These are phyloP conservation scores for Penicillium mononematosum DNA, from an alignment of 495 filamentous ascomycete species.

Conservation along the genomic window DNA sequence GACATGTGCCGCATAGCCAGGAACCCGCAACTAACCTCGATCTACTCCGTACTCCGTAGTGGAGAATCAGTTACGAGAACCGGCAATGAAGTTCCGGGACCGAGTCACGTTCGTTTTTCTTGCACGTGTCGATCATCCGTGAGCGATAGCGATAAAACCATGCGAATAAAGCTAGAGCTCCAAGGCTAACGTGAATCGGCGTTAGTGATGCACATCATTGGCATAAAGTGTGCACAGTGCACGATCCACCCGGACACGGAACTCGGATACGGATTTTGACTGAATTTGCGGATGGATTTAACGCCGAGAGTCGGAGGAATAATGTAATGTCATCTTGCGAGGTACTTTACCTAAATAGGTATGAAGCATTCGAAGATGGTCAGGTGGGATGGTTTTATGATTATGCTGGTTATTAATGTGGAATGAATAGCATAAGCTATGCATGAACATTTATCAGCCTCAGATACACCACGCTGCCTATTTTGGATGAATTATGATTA, in stretches of 20 bases:
- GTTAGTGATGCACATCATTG: too few species aligned
- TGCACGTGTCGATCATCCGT: neutral
- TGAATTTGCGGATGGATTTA: neutral
- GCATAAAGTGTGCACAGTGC: neutral
- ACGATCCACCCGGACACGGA: neutral
- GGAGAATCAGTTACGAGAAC: neutral
- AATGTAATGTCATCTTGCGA: neutral
- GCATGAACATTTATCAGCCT: neutral
- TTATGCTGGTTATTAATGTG: neutral
- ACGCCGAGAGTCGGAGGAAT: neutral
- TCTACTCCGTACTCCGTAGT: neutral
- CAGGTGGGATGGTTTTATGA: neutral
- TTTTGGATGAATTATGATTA: neutral
- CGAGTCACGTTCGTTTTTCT: neutral
- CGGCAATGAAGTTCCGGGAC: neutral
- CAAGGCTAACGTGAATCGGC: neutral
- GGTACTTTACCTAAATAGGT: neutral
- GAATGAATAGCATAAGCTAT: neutral
- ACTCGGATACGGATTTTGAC: neutral
- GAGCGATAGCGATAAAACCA: neutral
- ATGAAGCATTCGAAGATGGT: neutral
- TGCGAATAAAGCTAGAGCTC: neutral
- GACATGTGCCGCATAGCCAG: slow-evolving; percentile 5
- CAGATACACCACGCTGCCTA: neutral
- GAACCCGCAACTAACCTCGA: neutral